A percentile compares a stretch with the other conserved stretches of the same genome.
Conservation (phyloP, 148 eudicot species). For the Dianthus caryophyllus region DNA sequence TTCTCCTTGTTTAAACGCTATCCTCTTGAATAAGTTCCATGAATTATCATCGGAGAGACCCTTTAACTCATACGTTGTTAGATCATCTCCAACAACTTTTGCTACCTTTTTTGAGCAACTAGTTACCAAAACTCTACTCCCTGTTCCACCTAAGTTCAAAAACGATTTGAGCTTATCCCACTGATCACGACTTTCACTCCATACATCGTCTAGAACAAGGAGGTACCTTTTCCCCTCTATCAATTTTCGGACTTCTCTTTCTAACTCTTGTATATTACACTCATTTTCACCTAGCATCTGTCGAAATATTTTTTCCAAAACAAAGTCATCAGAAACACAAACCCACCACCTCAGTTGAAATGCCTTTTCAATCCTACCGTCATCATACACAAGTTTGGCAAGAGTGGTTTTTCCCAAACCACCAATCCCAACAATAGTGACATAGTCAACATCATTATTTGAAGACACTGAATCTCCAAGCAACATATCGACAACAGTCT, state of each 20-base stretch:
- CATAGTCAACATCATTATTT: conserved; percentile 5
- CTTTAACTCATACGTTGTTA: conserved; percentile 4
- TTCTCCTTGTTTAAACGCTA: conserved; percentile 14
- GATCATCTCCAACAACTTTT: not conserved
- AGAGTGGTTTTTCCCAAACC: conserved; percentile 26
- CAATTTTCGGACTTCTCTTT: conserved; percentile 10
- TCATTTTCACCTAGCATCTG: conserved; percentile 4
- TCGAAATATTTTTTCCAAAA: not conserved
- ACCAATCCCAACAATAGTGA: conserved; percentile 17
- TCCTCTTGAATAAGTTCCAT: conserved; percentile 25
- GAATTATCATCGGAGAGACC: conserved; percentile 26
- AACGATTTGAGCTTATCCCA: conserved; percentile 12
- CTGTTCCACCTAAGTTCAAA: conserved; percentile 10
- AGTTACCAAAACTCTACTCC: conserved; percentile 24
- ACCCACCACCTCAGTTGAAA: conserved; percentile 20
- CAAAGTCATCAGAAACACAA: conserved; percentile 23
- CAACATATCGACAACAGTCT: conserved; percentile 9
- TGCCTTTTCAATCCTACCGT: conserved; percentile 1
- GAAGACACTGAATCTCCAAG: not conserved
- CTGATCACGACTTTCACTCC: conserved; percentile 16
- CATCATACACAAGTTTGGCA: conserved; percentile 22
- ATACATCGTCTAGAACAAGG: conserved; percentile 23
- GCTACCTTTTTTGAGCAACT: conserved; percentile 22
- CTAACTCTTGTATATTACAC: conserved; percentile 6
- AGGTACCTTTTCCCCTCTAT: conserved; percentile 18